Base-by-base conservation (phyloP, 306 rosid genomes). In the Glycine tomentella region DNA sequence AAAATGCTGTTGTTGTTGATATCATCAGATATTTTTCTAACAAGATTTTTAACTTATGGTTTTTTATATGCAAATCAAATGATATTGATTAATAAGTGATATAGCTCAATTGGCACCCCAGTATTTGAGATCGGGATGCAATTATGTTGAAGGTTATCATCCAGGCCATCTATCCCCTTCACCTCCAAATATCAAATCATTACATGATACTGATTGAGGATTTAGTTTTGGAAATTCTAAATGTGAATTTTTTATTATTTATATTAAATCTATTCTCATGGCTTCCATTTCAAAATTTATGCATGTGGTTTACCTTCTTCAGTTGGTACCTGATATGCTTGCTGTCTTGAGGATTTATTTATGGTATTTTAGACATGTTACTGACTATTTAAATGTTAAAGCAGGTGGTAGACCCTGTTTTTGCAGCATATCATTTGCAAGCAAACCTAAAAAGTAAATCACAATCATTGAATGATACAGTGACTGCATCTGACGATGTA, bases 341-440 rank as follows among this genome's bases (percentile, higher is more conserved):
- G 72, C 40, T 72, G 61, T 73, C 45, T 8, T 70, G 66, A 33
- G 12, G 64, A 69, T 72, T 68, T 81, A 63, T 52, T 72, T 76
- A 66, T 44, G 69, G 78, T 80, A 61, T 77, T 59, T 38, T 83
- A 55, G 81, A 72, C 66, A 48, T 56, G 65, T 75, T 77, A 62
- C n/a, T 86, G 75, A 81, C 76, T 83, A 14, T 79, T 48, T 13
- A 52, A 70, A 69, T 62, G n/a, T 52, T 62, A 79, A 75, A 79
- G 84, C 93, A 95, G 97, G 88, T 91, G 88, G 86, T 90, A 44
- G 90, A 87, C 67, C 93, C 95, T n/a, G 91, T 88, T 78, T 52
- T 87, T 61, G 79, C 86, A 51, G 49, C 84, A 34, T 69, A 52
- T 55, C 71, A 5, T 83, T 78, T 92, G 86, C 86, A 81, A 56